These are phyloP conservation scores for Fagopyrum homotropicum DNA, from an alignment of 148 eudicot genomes.

Conservation along the genomic window DNA sequence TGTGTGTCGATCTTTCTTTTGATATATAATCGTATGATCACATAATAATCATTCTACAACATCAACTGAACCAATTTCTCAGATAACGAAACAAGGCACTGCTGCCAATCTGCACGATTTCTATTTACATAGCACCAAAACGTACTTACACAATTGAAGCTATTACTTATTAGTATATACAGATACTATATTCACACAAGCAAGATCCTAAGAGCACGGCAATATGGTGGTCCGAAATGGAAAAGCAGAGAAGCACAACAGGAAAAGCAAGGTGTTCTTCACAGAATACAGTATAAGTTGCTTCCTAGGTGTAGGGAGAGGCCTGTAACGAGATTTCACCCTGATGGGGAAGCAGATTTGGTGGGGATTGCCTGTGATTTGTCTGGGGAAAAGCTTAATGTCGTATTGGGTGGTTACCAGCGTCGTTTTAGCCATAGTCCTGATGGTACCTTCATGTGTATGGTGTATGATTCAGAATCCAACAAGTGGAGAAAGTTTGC, in stretches of 20 bases:
- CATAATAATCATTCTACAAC: too few relatives aligned
- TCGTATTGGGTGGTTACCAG: slow-evolving; percentile 86
- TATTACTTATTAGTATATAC: neutral
- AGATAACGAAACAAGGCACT: neutral
- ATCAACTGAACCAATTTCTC: neutral
- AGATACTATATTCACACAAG: slow-evolving; percentile 1
- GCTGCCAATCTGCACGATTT: neutral
- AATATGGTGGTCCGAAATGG: slow-evolving; percentile 59
- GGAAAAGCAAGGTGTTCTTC: slow-evolving; percentile 62
- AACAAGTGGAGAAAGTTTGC: slow-evolving; percentile 81
- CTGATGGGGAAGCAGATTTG: slow-evolving; percentile 81
- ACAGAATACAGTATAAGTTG: slow-evolving; percentile 54
- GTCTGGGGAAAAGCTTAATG: slow-evolving; percentile 38
- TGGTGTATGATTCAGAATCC: slow-evolving; percentile 64
- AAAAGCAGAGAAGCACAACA: slow-evolving; percentile 86
- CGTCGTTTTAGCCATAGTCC: slow-evolving; percentile 74
- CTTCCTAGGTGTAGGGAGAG: slow-evolving; percentile 73
- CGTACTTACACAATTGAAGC: neutral
- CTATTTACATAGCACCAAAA: neutral
- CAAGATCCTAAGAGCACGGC: slow-evolving; percentile 34
- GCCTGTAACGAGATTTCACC: slow-evolving; percentile 73
- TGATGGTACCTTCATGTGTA: slow-evolving; percentile 54
- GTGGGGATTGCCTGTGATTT: slow-evolving; percentile 75
- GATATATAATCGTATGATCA: too few relatives aligned
- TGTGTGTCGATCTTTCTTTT: too few relatives aligned